A percentile compares a stretch with the other conserved stretches of the same genome.
Evolutionary conservation across 768 basidiomycete species (phyloP).

Genomic region (Mycena metata): DNA sequence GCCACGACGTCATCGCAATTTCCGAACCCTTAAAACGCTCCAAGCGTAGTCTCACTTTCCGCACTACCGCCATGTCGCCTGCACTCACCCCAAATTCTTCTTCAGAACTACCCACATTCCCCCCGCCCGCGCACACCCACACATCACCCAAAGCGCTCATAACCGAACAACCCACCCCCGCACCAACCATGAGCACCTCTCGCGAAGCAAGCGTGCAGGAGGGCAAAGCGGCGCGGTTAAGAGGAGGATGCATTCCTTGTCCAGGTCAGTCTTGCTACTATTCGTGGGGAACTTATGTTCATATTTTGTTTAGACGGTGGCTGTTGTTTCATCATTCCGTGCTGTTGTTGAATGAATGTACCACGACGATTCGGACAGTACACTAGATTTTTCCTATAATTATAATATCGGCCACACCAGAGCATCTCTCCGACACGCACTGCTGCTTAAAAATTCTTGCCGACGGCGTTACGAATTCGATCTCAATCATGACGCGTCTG

Average conservation of each 20-base stretch:
- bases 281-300: not conserved
- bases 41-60: not conserved
- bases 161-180: slow-evolving; percentile 38
- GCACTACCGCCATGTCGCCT: slow-evolving; percentile 38
- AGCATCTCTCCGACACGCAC: too few relatives aligned
- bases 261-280: slow-evolving; percentile 40
- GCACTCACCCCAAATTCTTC: slow-evolving; percentile 22
- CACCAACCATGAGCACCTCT: slow-evolving; percentile 31
- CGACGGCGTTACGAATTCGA: too few relatives aligned
- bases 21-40: slow-evolving; percentile 15
- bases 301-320: slow-evolving; percentile 47
- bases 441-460: too few relatives aligned
- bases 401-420: too few relatives aligned
- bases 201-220: slow-evolving; percentile 15
- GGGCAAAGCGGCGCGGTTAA: slow-evolving; percentile 38
- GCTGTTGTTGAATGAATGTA: slow-evolving; percentile 42
- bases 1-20: slow-evolving; percentile 18
- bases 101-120: slow-evolving; percentile 16
- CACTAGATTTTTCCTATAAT: too few relatives aligned
- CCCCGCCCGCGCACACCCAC: slow-evolving; percentile 15
- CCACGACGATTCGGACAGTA: too few relatives aligned
- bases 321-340: slow-evolving; percentile 54
- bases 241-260: slow-evolving; percentile 51
- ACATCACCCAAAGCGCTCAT: slow-evolving; percentile 19
- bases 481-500: too few relatives aligned